Base-by-base conservation (phyloP, 2,329 filamentous ascomycete species). In the Gnomoniopsis sp. region DNA sequence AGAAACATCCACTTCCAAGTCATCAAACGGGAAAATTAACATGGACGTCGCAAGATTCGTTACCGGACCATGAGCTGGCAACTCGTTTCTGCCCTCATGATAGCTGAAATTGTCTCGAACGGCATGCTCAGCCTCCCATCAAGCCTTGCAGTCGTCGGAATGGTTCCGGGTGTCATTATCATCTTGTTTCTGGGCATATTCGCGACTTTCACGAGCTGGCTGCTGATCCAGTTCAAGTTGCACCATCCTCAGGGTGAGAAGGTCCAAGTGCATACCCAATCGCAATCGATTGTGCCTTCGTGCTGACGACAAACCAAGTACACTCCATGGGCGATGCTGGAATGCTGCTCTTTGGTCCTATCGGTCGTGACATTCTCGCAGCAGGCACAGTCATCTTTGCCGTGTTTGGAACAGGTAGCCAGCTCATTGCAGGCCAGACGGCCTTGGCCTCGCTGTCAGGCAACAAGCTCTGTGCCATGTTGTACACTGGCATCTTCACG, bases 241-340 rank as follows among this genome's bases (percentile, higher is more conserved):
- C 71, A 73, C 15, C 81, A 84, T 64, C 77, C 78, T 1, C 74
- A 82, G 60, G 78, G 78, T 71, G 70, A 71, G 68, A 70, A n/a
- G n/a, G n/a, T n/a, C n/a, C n/a, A n/a, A n/a, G n/a, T n/a, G n/a
- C n/a, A n/a, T n/a, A n/a, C n/a, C n/a, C n/a, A n/a, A n/a, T n/a
- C n/a, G n/a, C n/a, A n/a, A n/a, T n/a, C n/a, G n/a, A n/a, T n/a
- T n/a, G n/a, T n/a, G n/a, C n/a, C n/a, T n/a, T n/a, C n/a, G n/a
- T n/a, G n/a, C n/a, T n/a, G n/a, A n/a, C n/a, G n/a, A n/a, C n/a
- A n/a, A n/a, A n/a, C n/a, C 26, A 67, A 76, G 80, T 84, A 3
- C 83, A 85, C 64, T 79, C 78, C 53, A 84, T 84, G 71, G 81
- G 82, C 46, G 82, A 85, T 62, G 81, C 80, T 0, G 82, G 82